Conservation (phyloP, 331 rosid genomes). For the Pyrus hybrid region DNA sequence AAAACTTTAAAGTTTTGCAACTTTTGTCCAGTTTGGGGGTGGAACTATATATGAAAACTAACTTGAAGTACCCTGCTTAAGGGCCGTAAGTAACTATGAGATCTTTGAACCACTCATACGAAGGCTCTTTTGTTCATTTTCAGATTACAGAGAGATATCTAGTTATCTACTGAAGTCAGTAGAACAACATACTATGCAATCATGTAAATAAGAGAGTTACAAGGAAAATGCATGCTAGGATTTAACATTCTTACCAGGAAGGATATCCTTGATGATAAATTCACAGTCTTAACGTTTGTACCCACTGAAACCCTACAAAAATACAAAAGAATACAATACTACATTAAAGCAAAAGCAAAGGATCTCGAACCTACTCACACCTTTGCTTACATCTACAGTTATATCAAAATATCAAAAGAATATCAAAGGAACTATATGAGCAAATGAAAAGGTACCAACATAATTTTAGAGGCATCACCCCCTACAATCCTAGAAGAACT, state of each 20-base stretch:
- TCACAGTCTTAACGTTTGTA: no score
- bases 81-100: background rate
- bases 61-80: background rate
- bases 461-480: no score
- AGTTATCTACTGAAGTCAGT: background rate
- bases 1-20: background rate
- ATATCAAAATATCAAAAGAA: no score
- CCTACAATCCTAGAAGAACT: no score
- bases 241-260: conserved; percentile 37
- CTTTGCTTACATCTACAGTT: no score
- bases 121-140: background rate
- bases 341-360: no score
- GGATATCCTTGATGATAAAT: conserved; percentile 45
- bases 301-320: no score
- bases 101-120: background rate
- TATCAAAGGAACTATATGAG: no score
- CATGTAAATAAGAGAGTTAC: background rate
- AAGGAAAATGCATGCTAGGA: no score
- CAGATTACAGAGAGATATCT: background rate
- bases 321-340: no score
- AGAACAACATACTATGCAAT: background rate
- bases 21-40: background rate
- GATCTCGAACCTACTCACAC: no score
- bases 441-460: no score
- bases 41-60: background rate